Conservation (phyloP, 2,329 filamentous ascomycete genomes). For the Fusarium sp. region DNA sequence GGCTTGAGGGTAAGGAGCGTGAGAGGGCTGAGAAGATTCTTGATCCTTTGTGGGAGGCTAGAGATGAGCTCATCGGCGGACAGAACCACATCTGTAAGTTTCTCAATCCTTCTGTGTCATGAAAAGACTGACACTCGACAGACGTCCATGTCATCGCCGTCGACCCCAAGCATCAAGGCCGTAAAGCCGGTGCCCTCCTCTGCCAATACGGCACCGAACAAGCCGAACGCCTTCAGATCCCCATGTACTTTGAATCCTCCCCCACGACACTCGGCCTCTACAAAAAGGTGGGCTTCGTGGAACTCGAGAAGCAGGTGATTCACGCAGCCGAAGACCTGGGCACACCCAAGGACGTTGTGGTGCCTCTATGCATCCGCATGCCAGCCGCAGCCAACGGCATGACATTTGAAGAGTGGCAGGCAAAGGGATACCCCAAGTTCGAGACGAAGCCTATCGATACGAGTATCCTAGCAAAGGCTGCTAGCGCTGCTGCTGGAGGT, state of each 20-base stretch:
- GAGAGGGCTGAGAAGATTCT: slow-evolving; percentile 54
- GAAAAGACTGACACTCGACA: slow-evolving; percentile 19
- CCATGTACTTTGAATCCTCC: slow-evolving; percentile 58
- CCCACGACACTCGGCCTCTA: slow-evolving; percentile 54
- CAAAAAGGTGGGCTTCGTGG: slow-evolving; percentile 55
- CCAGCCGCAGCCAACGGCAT: slow-evolving; percentile 46
- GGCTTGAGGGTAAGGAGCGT: slow-evolving; percentile 55
- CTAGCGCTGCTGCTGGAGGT: background rate
- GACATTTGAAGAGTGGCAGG: slow-evolving; percentile 49
- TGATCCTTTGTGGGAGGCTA: slow-evolving; percentile 52
- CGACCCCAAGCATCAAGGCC: slow-evolving; percentile 54
- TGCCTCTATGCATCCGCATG: slow-evolving; percentile 55
- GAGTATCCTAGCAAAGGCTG: background rate
- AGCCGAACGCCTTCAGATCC: slow-evolving; percentile 49
- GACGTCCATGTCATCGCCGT: slow-evolving; percentile 56
- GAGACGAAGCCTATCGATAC: background rate
- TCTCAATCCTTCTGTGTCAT: background rate
- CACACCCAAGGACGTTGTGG: slow-evolving; percentile 48
- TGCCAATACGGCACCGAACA: slow-evolving; percentile 53
- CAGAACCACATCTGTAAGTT: slow-evolving; percentile 17
- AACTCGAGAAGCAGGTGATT: slow-evolving; percentile 47
- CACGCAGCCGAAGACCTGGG: slow-evolving; percentile 34
- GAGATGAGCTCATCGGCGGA: slow-evolving; percentile 52
- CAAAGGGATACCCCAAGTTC: slow-evolving; percentile 36
- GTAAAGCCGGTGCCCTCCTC: slow-evolving; percentile 52